Conservation (phyloP, 768 basidiomycete genomes). For the Tulasnella sp. region DNA sequence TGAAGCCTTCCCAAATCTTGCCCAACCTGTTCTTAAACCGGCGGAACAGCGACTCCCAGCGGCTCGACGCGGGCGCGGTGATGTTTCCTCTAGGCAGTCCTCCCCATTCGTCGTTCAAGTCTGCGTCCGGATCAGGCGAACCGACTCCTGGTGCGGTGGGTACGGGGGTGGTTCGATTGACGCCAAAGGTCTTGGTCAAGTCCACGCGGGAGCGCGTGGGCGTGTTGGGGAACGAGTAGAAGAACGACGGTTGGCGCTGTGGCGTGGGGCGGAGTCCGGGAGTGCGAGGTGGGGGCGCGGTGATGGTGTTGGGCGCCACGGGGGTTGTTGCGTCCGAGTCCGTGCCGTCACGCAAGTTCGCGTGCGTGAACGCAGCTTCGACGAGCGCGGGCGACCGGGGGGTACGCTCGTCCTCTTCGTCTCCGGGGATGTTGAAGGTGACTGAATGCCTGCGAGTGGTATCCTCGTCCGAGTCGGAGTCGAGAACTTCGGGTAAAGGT, state of each 20-base stretch:
- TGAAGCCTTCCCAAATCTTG: constrained; percentile 44
- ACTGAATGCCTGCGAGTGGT: constrained; percentile 25
- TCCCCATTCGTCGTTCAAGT: constrained; percentile 27
- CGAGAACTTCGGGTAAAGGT: constrained; percentile 23
- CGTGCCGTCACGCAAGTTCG: background rate
- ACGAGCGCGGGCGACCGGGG: background rate
- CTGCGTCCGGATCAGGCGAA: constrained; percentile 4
- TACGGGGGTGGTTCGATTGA: background rate
- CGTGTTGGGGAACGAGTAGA: constrained; percentile 65
- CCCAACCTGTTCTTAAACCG: constrained; percentile 36
- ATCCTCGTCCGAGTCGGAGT: constrained; percentile 20
- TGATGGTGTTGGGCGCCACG: constrained; percentile 3
- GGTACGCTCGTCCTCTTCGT: constrained; percentile 10
- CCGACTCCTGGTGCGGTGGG: background rate
- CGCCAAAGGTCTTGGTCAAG: background rate
- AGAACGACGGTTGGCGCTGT: constrained; percentile 45
- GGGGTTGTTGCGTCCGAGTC: background rate
- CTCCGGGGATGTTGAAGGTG: constrained; percentile 20
- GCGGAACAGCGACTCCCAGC: constrained; percentile 22
- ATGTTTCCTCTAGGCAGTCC: background rate
- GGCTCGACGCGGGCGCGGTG: constrained; percentile 17
- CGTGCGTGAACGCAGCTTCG: constrained; percentile 7
- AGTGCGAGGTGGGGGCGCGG: constrained; percentile 6
- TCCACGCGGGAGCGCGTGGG: constrained; percentile 34
- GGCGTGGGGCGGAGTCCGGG: constrained; percentile 1